A percentile compares a stretch with the other conserved stretches of the same genome.
Evolutionary conservation across 176 grass and related monocot genomes (phyloP).

Genomic region (Echinochloa phyllopogon): DNA sequence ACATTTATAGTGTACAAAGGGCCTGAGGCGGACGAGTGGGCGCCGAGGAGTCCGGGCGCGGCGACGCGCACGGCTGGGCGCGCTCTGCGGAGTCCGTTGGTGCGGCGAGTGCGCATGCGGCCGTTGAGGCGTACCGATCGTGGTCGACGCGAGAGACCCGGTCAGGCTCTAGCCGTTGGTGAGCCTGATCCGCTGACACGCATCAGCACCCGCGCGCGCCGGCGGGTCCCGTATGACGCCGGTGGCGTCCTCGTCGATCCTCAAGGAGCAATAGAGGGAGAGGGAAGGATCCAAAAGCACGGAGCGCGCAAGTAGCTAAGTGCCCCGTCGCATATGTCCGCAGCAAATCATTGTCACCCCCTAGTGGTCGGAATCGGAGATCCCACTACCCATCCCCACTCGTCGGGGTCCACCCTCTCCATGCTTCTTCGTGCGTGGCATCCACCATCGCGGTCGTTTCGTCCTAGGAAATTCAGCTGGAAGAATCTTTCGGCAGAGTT

Average conservation of each 20-base stretch:
- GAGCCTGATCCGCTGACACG: no score
- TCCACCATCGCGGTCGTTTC: conserved; percentile 48
- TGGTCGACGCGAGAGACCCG: no score
- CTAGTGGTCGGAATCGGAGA: conserved; percentile 46
- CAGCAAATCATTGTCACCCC: background rate
- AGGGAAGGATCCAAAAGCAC: conserved; percentile 21
- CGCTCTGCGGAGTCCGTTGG: no score
- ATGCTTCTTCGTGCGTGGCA: conserved; percentile 40
- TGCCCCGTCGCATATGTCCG: conserved; percentile 55
- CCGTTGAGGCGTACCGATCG: no score
- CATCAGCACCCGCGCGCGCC: background rate
- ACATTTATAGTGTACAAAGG: no score
- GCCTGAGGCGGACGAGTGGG: no score
- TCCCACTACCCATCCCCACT: conserved; percentile 47
- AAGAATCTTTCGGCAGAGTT: conserved; percentile 38
- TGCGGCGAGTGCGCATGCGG: no score
- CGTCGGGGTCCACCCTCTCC: conserved; percentile 18
- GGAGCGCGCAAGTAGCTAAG: conserved; percentile 29
- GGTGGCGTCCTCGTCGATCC: conserved; percentile 55
- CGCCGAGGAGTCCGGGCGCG: no score
- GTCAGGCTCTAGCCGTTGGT: no score
- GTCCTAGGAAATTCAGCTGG: conserved; percentile 12
- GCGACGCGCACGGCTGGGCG: no score
- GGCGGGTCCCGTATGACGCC: background rate
- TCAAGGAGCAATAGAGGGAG: conserved; percentile 20